phyloP scores from a whole-genome alignment of 257 asterid genomes.

The Mitragyna speciosa region DNA sequence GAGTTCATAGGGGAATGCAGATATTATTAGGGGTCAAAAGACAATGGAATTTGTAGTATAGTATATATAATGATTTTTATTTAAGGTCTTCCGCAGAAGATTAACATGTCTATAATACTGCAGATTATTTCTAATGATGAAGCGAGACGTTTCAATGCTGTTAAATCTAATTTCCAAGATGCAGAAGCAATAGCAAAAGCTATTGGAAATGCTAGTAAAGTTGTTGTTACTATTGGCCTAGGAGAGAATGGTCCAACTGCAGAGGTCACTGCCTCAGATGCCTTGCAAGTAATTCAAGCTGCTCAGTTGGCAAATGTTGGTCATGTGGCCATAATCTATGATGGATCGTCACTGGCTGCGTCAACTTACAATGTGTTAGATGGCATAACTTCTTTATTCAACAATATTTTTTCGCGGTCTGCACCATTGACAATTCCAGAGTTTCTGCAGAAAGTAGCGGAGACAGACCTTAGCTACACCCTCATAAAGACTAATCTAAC shows the following conservation, averaged over 20 bases:
- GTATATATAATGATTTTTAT: not conserved
- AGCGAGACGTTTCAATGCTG: conserved; percentile 73
- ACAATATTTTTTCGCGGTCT: conserved; percentile 61
- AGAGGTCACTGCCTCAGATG: conserved; percentile 64
- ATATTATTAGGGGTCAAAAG: not conserved
- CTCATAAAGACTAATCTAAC: conserved; percentile 70
- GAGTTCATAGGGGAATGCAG: not conserved
- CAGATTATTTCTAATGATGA: conserved; percentile 79
- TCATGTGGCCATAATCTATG: conserved; percentile 79
- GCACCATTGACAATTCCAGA: conserved; percentile 64
- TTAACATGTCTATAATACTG: conserved; percentile 2
- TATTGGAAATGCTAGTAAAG: conserved; percentile 91
- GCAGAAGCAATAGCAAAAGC: conserved; percentile 86
- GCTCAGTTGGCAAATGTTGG: conserved; percentile 82
- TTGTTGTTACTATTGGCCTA: conserved; percentile 77
- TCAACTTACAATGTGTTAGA: conserved; percentile 75
- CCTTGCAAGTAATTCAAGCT: conserved; percentile 75
- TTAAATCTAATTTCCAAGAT: conserved; percentile 62
- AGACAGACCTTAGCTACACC: conserved; percentile 75
- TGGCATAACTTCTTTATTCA: conserved; percentile 82
- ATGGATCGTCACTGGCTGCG: conserved; percentile 39
- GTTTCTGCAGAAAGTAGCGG: conserved; percentile 62
- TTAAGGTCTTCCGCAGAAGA: not conserved
- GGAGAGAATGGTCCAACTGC: conserved; percentile 67
- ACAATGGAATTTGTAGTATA: not conserved